Evolutionary conservation across 2,329 filamentous ascomycete genomes (phyloP), one percentile per base, ranked within the genome.

Genomic region (Dendryphion nanum): DNA sequence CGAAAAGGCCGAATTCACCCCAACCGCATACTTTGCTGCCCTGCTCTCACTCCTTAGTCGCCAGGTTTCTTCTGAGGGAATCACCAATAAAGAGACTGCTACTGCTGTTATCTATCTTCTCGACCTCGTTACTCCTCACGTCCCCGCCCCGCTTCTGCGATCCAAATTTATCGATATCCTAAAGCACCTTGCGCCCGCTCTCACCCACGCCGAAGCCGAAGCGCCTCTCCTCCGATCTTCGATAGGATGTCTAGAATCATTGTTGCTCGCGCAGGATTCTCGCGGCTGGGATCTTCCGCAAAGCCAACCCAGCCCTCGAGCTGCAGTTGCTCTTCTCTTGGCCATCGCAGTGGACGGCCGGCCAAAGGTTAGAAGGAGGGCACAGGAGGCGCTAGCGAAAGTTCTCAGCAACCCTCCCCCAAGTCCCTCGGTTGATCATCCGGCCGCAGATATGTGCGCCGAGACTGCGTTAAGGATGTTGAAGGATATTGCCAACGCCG

Each of bases 161-260:
- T 86, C 89, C 51, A 96, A 97, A 67, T 98, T 98, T 72, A 85
- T 87, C 18, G 87, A 94, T 67, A 96, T 98, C 57, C 82, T 98
- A 44, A 82, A 83, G 20, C 83, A 86, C 44, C 79, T 98, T 51
- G 89, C 88, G 15, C 90, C 91, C 2, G 85, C 90, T 10, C 76
- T 98, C 32, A 82, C 86, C 37, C 76, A 87, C 49, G 74, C 81
- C 30, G 86, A 93, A 55, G 86, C 88, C 44, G 91, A 96, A 68
- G 89, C 93, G 5, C 86, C 90, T 4, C 77, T 97, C 6, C 73
- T 97, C 39, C 78, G 87, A 55, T 85, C 90, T 0, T 93, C 89
- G 8, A 93, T 97, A 57, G 93, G 93, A 55, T 95, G 88, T 61
- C 77, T 98, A 26, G 91, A 97, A 69, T 88, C 88, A n/a, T 75